A percentile compares a stretch with the other conserved stretches of the same genome.
phyloP scores from a whole-genome alignment of 225 moss, liverwort and hornwort species.

The Bryoerythrophyllum caledonicum region DNA sequence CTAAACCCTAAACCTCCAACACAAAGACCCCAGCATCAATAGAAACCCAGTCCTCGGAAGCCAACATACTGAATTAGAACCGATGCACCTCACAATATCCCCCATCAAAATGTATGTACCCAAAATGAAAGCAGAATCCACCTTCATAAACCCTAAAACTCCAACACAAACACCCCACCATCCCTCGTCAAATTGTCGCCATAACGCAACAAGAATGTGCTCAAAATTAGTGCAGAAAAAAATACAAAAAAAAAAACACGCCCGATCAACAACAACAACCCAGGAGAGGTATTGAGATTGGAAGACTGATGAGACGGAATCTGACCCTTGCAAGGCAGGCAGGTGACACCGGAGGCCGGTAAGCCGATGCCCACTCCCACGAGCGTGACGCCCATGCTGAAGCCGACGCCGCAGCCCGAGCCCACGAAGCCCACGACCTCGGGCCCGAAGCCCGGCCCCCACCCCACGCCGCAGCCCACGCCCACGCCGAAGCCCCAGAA shows the following conservation, averaged over 20 bases:
- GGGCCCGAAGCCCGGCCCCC: conserved; percentile 93
- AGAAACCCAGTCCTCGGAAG: background rate
- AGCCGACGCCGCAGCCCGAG: conserved; percentile 77
- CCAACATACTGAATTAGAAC: background rate
- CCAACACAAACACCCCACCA: too few relatives aligned
- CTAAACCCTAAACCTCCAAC: background rate
- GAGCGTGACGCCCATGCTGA: conserved; percentile 76
- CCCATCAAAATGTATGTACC: background rate
- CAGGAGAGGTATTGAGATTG: background rate
- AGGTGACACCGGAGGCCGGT: conserved; percentile 68
- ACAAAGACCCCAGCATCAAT: background rate
- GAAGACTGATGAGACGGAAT: too few relatives aligned
- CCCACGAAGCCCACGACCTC: conserved; percentile 88
- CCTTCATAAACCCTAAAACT: too few relatives aligned
- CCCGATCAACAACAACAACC: background rate
- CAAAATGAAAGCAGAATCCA: background rate
- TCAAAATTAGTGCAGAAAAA: background rate
- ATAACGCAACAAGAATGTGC: background rate
- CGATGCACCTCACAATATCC: background rate
- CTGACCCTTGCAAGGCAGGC: conserved; percentile 60
- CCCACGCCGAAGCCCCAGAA: conserved; percentile 89
- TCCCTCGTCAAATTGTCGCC: background rate
- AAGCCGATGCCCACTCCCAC: conserved; percentile 79
- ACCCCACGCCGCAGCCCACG: conserved; percentile 84
- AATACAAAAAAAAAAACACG: background rate